Percentiles rank a stretch among this genome's conserved stretches.
Evolutionary conservation across 1,284 basidiomycete species (phyloP).

Genomic region (Puccinia triticina): DNA sequence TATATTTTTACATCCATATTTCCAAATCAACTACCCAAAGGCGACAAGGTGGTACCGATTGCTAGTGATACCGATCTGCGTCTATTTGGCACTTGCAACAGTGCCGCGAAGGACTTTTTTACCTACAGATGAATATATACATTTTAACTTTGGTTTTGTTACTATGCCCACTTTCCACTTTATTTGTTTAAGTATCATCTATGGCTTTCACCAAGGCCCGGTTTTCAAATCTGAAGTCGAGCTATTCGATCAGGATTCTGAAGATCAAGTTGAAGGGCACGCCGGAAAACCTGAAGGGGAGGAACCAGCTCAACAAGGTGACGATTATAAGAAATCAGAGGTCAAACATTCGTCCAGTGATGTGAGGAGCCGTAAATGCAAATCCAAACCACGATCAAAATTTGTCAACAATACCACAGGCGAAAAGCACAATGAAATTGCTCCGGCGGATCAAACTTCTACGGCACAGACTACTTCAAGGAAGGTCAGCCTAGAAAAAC

Average conservation of each 20-base stretch:
- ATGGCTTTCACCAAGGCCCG: conserved; percentile 34
- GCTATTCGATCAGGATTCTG: conserved; percentile 13
- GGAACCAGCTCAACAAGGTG: background rate
- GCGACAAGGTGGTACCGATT: conserved; percentile 23
- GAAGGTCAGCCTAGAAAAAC: background rate
- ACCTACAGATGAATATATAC: conserved; percentile 22
- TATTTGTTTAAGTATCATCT: conserved; percentile 42
- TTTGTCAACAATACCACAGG: background rate
- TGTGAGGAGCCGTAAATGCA: conserved; percentile 19
- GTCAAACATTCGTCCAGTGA: background rate
- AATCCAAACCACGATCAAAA: background rate
- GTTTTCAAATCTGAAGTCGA: conserved; percentile 45
- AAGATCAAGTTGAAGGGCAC: background rate
- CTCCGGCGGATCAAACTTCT: background rate
- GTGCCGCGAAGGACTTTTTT: conserved; percentile 27
- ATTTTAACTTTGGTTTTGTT: conserved; percentile 47
- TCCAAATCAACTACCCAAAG: conserved; percentile 35
- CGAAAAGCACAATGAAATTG: background rate
- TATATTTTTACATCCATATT: conserved; percentile 43
- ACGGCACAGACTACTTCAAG: background rate
- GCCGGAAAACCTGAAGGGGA: background rate
- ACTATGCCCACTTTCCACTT: conserved; percentile 45
- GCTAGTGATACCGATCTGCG: conserved; percentile 23
- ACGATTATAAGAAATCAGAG: background rate
- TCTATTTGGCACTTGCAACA: conserved; percentile 49